Base-by-base conservation (phyloP, 176 grass and related monocot genomes). In the Lolium multiflorum region DNA sequence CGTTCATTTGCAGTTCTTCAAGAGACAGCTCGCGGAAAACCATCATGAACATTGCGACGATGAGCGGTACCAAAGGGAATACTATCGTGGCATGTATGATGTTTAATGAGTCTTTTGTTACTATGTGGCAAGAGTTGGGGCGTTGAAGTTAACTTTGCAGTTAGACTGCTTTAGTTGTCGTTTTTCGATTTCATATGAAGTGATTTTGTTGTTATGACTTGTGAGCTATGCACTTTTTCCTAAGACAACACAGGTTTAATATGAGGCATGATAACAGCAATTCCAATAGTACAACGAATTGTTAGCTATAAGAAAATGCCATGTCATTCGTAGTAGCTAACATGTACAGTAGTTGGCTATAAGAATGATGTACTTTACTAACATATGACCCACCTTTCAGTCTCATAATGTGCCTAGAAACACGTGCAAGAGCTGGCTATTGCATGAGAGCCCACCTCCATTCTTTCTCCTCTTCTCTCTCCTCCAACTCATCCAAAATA, bases 1-100 rank as follows among this genome's bases (percentile, higher is more conserved):
- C 18, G 64, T 75, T 37, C 50, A 75, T 24, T 71, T 86, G 39
- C 76, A 80, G 28, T 86, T 86, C 64, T 80, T 79, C 24, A 71
- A 44, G 16, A 6, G 39, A 16, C 64, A n/a, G 22, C 17, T 80
- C 11, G 52, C 15, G 51, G 24, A 9, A 3, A 71, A 80, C 35
- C 76, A 86, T 57, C 66, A 21, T 11, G 22, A 79, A 4, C 1
- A 22, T n/a, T 47, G 51, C 11, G 21, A 86, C 39, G 17, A 48
- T 4, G 84, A 71, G 24, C n/a, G 51, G 64, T 80, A 71, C 65
- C 79, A 71, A 76, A 47, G 62, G 22, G 18, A 31, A 3, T 85
- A 78, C 24, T 11, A 86, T 31, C 8, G 7, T 38, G 11, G 37
- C 16, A 3, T 86, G 7, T 80, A 49, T 49, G 26, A 80, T 5